Conservation (phyloP, 2,329 filamentous ascomycete genomes). For the Neofusicoccum sp. region DNA sequence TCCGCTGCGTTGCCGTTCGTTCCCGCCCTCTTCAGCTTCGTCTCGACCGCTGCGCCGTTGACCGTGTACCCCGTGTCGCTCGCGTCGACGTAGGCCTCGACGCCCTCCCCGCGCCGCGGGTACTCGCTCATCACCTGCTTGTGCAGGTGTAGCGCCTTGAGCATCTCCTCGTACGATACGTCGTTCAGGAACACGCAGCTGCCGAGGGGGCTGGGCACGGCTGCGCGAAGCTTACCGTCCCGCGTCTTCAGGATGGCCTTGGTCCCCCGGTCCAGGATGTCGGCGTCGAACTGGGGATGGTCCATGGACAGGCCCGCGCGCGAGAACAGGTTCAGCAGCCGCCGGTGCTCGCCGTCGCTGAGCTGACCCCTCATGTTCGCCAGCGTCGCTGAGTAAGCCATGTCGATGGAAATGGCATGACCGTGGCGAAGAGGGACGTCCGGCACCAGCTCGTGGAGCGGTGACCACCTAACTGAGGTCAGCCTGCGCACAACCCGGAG, state of each 20-base stretch:
- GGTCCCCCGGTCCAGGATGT: slow-evolving; percentile 66
- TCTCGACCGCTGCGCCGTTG: slow-evolving; percentile 46
- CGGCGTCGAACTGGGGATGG: slow-evolving; percentile 67
- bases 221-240: slow-evolving; percentile 68
- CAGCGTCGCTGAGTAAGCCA: slow-evolving; percentile 73
- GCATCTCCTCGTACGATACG: slow-evolving; percentile 64
- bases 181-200: slow-evolving; percentile 71
- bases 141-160: slow-evolving; percentile 61
- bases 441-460: slow-evolving; percentile 70
- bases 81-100: slow-evolving; percentile 70
- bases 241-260: slow-evolving; percentile 71
- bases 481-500: background rate
- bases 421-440: slow-evolving; percentile 70
- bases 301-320: slow-evolving; percentile 72
- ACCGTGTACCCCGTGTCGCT: slow-evolving; percentile 67
- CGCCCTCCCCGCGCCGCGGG: slow-evolving; percentile 64
- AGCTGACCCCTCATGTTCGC: slow-evolving; percentile 66
- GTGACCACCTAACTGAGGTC: slow-evolving; percentile 60
- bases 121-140: slow-evolving; percentile 66
- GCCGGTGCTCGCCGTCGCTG: slow-evolving; percentile 60
- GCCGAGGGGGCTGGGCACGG: slow-evolving; percentile 69
- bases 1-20: slow-evolving; percentile 30
- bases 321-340: slow-evolving; percentile 69
- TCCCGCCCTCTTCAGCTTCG: slow-evolving; percentile 29
- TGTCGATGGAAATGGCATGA: slow-evolving; percentile 74